Conservation (phyloP, 352 stramenopile genomes). For the Globisporangium parvum region DNA sequence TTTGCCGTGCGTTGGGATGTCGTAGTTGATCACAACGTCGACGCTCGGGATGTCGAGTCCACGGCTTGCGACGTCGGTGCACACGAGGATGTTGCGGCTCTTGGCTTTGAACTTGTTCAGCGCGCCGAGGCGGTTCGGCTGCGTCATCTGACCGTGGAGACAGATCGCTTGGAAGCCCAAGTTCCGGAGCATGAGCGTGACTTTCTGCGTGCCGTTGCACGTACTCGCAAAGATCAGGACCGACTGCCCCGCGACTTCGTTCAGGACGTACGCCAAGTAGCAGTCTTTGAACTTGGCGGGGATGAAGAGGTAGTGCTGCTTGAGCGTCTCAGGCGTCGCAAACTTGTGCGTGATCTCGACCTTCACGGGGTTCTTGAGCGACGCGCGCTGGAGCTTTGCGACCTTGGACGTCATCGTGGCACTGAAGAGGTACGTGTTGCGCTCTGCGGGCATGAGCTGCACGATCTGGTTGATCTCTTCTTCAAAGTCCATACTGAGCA, state of each 20-base stretch:
- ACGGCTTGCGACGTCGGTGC: constrained; percentile 85
- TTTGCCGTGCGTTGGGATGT: constrained; percentile 97
- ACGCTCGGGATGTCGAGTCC: constrained; percentile 97
- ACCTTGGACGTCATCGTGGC: constrained; percentile 99
- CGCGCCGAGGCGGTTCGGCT: constrained; percentile 95
- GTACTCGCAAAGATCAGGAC: constrained; percentile 98
- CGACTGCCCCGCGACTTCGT: constrained; percentile 96
- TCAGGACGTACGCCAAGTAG: constrained; percentile 98
- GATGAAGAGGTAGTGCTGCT: constrained; percentile 99
- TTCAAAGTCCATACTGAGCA: constrained; percentile 98
- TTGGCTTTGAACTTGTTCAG: constrained; percentile 98
- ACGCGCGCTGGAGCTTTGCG: constrained; percentile 96
- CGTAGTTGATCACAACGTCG: constrained; percentile 98
- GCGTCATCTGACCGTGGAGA: constrained; percentile 98
- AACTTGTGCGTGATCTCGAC: constrained; percentile 98
- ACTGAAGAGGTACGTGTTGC: constrained; percentile 97
- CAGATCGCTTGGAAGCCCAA: constrained; percentile 97
- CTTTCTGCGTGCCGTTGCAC: constrained; percentile 95
- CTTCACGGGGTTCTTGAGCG: constrained; percentile 94
- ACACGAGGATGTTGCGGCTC: constrained; percentile 83
- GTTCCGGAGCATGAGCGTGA: constrained; percentile 97
- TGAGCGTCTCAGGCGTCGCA: constrained; percentile 95
- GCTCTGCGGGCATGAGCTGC: constrained; percentile 89
- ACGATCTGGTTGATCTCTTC: constrained; percentile 99
- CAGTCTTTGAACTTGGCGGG: constrained; percentile 99